A percentile compares a stretch with the other conserved stretches of the same genome.
phyloP scores from a whole-genome alignment of 352 stramenopile genomes.

The Pythium coloratum region DNA sequence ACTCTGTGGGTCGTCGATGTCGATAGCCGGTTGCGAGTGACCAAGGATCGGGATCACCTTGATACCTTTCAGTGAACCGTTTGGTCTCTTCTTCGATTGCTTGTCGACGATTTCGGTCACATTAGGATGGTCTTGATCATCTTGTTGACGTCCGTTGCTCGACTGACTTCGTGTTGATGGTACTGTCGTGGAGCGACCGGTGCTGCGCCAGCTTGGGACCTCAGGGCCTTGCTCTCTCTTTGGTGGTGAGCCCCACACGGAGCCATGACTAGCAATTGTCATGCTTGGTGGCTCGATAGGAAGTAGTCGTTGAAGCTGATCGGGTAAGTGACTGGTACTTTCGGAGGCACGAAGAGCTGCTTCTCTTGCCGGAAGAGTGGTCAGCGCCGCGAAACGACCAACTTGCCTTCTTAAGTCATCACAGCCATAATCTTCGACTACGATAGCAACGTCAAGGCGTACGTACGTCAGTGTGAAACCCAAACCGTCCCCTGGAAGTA shows the following conservation, averaged over 20 bases:
- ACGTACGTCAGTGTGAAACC: too few relatives aligned
- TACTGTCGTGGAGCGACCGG: background rate
- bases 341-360: background rate
- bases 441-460: too few relatives aligned
- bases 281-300: background rate
- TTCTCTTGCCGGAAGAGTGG: background rate
- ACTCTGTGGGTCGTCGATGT: background rate
- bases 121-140: background rate
- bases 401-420: background rate
- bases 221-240: background rate
- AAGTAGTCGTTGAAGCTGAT: background rate
- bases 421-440: too few relatives aligned
- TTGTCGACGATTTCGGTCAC: background rate
- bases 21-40: background rate
- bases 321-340: background rate
- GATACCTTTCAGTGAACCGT: background rate
- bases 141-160: background rate
- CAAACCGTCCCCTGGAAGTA: too few relatives aligned
- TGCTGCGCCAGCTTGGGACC: background rate
- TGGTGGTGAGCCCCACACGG: background rate
- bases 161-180: constrained; percentile 1
- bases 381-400: background rate
- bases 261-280: background rate
- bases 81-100: background rate
- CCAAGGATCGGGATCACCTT: background rate